Evolutionary conservation across 2,329 filamentous ascomycete species (phyloP), one percentile per base, ranked within the genome.

Genomic region (Hypoxylon sp.): DNA sequence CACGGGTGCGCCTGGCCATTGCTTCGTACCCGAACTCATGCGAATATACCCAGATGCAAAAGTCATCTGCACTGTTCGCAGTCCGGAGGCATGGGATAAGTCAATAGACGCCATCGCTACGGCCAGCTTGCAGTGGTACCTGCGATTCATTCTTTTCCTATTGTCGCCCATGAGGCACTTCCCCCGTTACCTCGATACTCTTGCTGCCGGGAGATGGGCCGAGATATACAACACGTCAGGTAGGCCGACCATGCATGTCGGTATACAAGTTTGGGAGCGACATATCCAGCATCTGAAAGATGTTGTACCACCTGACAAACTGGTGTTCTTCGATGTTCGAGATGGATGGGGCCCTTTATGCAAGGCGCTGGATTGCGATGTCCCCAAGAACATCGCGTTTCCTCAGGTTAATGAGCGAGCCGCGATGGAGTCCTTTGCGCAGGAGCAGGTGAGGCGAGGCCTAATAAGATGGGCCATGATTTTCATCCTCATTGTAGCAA

Each of bases 21-120:
- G 69, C 30, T 76, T 78, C 49, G 72, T 74, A 1, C 72, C 69
- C 2, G 77, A 78, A 50, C 62, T 78, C 14, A 63, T 75, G 32
- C 66, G 71, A 52, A 23, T 76, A 11, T 76, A 76, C 48, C 75
- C 75, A 1, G 74, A 78, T 32, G 73, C 75, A 38, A 74, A 75
- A 34, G 75, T 77, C 28, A 75, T 77, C 45, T 75, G 73, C 63
- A 75, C 74, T 1, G 56, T 73, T 28, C 69, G 76, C 23, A 69
- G 77, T 55, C 63, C 71, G 5, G 72, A 72, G 30, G 65, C 59
- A 25, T 79, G 76, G 75, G 73, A 70, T 56, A 64, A 71, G 56
- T 74, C 72, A 34, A 67, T 74, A 14, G 70, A 72, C 41, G 58
- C 69, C 56, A 57, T 68, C 7, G 67, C 69, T 21, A 68, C 70